Evolutionary conservation across 2,329 filamentous ascomycete species (phyloP).

Genomic region (Monosporascus cannonballus): DNA sequence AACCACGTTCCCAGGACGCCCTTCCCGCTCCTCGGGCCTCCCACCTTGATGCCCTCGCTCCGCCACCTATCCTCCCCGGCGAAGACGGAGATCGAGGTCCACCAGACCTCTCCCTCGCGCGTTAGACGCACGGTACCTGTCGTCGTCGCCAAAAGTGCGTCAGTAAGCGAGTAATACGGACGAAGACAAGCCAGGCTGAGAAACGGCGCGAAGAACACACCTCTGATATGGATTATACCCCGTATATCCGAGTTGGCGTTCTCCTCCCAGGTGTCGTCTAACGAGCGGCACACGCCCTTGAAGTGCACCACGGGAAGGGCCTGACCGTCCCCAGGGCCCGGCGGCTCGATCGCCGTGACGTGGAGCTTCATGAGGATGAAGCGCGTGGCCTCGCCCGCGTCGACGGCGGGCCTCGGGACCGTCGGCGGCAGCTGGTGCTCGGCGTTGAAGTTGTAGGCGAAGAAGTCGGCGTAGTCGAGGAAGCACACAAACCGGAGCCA

Average conservation of each 20-base stretch:
- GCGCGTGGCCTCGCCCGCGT: constrained; percentile 60
- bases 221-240: constrained; percentile 39
- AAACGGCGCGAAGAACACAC: constrained; percentile 8
- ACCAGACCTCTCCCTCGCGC: constrained; percentile 64
- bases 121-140: constrained; percentile 60
- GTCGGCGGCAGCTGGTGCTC: constrained; percentile 32
- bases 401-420: constrained; percentile 46
- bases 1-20: constrained; percentile 75
- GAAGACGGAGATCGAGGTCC: constrained; percentile 63
- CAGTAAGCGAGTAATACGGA: no score
- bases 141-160: not conserved
- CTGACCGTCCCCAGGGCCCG: constrained; percentile 51
- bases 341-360: constrained; percentile 54
- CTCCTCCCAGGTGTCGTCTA: constrained; percentile 61
- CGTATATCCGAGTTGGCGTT: constrained; percentile 61
- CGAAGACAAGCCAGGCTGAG: not conserved
- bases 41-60: constrained; percentile 71
- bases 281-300: constrained; percentile 51
- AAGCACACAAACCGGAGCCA: constrained; percentile 60
- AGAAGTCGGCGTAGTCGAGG: constrained; percentile 66
- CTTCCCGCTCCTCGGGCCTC: constrained; percentile 57
- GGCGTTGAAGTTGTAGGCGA: constrained; percentile 62
- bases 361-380: constrained; percentile 63
- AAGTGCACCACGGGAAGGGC: constrained; percentile 63
- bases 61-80: constrained; percentile 65